Evolutionary conservation across 208 protist species (phyloP).

Genomic region (Leishmania mexicana): DNA sequence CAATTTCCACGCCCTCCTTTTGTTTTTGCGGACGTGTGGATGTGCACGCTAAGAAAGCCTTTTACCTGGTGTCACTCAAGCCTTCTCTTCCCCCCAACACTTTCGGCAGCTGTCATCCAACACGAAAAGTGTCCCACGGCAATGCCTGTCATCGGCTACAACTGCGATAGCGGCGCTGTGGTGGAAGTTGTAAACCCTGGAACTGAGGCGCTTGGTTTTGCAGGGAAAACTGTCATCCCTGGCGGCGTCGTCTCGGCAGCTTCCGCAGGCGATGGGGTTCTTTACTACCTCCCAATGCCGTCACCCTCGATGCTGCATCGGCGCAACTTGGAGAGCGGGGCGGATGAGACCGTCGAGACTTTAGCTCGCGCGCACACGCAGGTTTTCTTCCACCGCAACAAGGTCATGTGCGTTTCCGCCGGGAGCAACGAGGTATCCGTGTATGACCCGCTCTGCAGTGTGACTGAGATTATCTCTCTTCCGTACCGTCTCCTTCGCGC

Average conservation of each 20-base stretch:
- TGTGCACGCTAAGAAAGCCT: no score
- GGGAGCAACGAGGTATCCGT: conserved; percentile 33
- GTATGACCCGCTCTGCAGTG: conserved; percentile 63
- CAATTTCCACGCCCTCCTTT: background rate
- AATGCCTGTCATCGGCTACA: conserved; percentile 32
- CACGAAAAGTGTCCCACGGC: background rate
- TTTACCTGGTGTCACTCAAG: background rate
- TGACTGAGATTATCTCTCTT: conserved; percentile 50
- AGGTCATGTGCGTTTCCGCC: conserved; percentile 48
- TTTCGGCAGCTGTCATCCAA: background rate
- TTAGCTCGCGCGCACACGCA: conserved; percentile 30
- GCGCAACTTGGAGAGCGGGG: conserved; percentile 11
- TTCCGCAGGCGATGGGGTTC: conserved; percentile 31
- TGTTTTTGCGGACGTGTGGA: background rate
- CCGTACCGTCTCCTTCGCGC: conserved; percentile 36
- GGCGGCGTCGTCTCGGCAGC: conserved; percentile 26
- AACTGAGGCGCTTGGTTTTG: background rate
- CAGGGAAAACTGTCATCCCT: conserved; percentile 12
- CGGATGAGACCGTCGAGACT: conserved; percentile 16
- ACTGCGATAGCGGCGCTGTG: conserved; percentile 17
- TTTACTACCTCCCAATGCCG: conserved; percentile 56
- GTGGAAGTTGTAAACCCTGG: conserved; percentile 15
- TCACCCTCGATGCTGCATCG: conserved; percentile 29
- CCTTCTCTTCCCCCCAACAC: background rate
- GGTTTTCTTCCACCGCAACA: conserved; percentile 61